Percentiles rank a stretch among this genome's conserved stretches.
Evolutionary conservation across 306 rosid genomes (phyloP).

Genomic region (Cyclanthera cordifolia): DNA sequence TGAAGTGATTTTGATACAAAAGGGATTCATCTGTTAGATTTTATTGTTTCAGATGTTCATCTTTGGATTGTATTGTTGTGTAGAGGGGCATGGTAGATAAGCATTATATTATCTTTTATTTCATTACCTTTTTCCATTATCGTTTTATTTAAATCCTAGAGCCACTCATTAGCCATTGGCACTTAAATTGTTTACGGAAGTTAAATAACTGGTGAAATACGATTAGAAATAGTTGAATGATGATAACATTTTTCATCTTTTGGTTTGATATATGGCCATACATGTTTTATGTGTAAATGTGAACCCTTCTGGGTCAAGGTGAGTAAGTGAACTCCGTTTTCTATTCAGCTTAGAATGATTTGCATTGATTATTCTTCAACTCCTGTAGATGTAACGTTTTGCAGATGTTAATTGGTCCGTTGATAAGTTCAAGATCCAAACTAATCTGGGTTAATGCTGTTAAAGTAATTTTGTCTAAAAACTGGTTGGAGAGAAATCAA

Average conservation of each 20-base stretch:
- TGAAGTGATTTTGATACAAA: background rate
- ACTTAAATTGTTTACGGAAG: background rate
- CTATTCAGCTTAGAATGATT: background rate
- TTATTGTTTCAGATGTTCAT: background rate
- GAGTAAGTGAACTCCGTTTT: background rate
- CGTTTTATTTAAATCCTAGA: background rate
- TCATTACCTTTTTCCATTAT: constrained; percentile 1
- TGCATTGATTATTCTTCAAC: too few relatives aligned
- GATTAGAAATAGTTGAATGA: background rate
- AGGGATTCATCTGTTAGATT: background rate
- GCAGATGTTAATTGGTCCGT: too few relatives aligned
- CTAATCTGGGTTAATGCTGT: too few relatives aligned
- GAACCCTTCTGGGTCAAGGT: background rate
- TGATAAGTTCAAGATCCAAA: too few relatives aligned
- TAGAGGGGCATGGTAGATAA: background rate
- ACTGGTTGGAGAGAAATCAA: too few relatives aligned
- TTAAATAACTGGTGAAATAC: background rate
- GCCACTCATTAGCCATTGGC: too few relatives aligned
- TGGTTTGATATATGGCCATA: background rate
- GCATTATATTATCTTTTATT: background rate
- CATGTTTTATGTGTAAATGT: constrained; percentile 1
- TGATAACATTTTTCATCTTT: background rate
- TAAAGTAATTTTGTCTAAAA: too few relatives aligned
- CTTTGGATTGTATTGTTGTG: background rate
- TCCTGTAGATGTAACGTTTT: too few relatives aligned